Percentiles rank a stretch among this genome's conserved stretches.
Conservation (phyloP, 805 yeast genomes). For the Metschnikowia cerradonensis region DNA sequence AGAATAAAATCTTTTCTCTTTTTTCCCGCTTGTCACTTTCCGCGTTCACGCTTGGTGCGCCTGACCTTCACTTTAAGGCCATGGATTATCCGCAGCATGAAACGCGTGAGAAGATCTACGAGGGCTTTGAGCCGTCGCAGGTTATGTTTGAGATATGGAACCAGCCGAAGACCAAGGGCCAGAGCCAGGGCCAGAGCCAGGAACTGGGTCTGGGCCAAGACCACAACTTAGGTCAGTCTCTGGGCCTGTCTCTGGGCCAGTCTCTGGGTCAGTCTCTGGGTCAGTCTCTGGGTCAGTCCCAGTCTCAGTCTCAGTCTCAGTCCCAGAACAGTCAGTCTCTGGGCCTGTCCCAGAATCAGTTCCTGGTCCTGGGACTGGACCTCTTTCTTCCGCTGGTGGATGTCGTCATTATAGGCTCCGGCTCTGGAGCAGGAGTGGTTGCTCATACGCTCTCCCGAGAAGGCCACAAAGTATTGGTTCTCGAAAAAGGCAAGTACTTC, state of each 20-base stretch:
- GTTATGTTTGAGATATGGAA: conserved; percentile 28
- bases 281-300: conserved; percentile 14
- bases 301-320: no score
- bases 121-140: conserved; percentile 20
- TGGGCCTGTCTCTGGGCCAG: no score
- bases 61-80: conserved; percentile 33
- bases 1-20: conserved; percentile 33
- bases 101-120: conserved; percentile 25
- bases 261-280: conserved; percentile 16
- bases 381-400: conserved; percentile 39
- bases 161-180: conserved; percentile 14
- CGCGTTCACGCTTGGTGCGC: conserved; percentile 26
- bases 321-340: conserved; percentile 15
- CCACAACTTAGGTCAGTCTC: no score
- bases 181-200: no score
- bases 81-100: conserved; percentile 37
- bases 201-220: no score
- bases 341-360: conserved; percentile 6
- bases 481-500: conserved; percentile 49
- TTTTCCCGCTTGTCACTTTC: conserved; percentile 23
- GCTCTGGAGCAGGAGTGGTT: conserved; percentile 51
- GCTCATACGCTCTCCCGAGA: conserved; percentile 42
- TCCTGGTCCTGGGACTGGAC: conserved; percentile 18
- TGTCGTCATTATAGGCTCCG: conserved; percentile 49
- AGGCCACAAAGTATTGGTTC: conserved; percentile 42